Evolutionary conservation across 306 rosid genomes (phyloP).

Genomic region (Herpetospermum pedunculosum): DNA sequence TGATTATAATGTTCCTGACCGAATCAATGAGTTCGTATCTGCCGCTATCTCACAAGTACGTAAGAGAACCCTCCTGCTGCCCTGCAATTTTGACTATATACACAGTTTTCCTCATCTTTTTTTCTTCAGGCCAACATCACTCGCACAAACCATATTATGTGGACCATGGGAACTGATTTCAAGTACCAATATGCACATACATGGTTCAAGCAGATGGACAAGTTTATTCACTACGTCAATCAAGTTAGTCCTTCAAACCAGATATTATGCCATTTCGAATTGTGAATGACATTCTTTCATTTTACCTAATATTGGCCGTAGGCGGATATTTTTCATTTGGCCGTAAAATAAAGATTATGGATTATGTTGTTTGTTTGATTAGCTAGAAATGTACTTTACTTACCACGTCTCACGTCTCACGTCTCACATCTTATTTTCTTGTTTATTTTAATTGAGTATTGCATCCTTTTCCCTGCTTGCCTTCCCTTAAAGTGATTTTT

Average conservation of each 20-base stretch:
- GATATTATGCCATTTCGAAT: not conserved
- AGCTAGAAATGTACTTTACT: too few relatives aligned
- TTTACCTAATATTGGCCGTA: not conserved
- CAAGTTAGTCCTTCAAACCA: constrained; percentile 25
- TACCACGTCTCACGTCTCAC: too few relatives aligned
- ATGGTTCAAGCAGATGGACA: constrained; percentile 95
- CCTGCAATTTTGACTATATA: not conserved
- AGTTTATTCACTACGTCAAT: constrained; percentile 82
- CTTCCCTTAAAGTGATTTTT: too few relatives aligned
- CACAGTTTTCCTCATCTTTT: not conserved
- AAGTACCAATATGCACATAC: constrained; percentile 76
- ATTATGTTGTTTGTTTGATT: too few relatives aligned
- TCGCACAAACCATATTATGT: constrained; percentile 77
- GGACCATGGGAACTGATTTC: constrained; percentile 92
- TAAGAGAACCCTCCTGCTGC: not conserved
- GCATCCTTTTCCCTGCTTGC: too few relatives aligned
- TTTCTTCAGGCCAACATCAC: constrained; percentile 62
- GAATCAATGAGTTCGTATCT: constrained; percentile 65
- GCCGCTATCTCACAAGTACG: constrained; percentile 70
- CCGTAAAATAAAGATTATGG: too few relatives aligned
- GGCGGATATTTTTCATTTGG: not conserved
- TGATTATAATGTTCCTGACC: constrained; percentile 59
- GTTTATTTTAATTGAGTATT: too few relatives aligned
- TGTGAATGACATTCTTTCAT: not conserved
- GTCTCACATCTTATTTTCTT: too few relatives aligned